Evolutionary conservation across 2,329 filamentous ascomycete species (phyloP).

Genomic region (Chaetomium sp.): DNA sequence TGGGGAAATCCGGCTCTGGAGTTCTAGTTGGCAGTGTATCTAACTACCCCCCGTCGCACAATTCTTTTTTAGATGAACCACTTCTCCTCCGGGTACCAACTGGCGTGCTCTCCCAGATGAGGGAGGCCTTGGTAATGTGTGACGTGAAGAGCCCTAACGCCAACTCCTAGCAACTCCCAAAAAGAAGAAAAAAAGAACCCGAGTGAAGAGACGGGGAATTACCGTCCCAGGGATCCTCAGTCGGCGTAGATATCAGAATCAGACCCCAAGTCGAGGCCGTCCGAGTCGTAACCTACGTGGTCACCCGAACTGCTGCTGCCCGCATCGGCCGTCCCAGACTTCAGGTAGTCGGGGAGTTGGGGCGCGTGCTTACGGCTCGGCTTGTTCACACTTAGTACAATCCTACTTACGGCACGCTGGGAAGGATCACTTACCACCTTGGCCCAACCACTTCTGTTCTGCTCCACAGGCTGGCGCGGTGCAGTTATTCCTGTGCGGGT

Average conservation of each 20-base stretch:
- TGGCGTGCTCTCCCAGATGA: background rate
- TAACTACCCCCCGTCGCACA: background rate
- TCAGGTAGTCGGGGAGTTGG: conserved; percentile 25
- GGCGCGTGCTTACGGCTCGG: conserved; percentile 22
- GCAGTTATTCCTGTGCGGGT: conserved; percentile 5
- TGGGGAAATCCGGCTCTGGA: background rate
- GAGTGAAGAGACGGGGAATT: background rate
- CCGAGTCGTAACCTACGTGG: background rate
- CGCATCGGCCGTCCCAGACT: background rate
- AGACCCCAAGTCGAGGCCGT: background rate
- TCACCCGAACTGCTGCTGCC: background rate
- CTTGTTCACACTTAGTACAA: conserved; percentile 10
- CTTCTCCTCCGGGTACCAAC: background rate
- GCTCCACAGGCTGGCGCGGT: background rate
- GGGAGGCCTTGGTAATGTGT: background rate
- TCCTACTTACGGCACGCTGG: background rate
- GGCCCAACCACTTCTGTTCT: conserved; percentile 29
- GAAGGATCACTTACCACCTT: conserved; percentile 24
- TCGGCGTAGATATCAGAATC: conserved; percentile 2
- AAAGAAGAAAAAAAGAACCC: background rate
- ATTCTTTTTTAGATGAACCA: background rate
- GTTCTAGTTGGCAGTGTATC: background rate
- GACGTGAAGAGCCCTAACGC: background rate
- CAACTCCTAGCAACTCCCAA: background rate
- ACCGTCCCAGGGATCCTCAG: background rate